Percentiles rank a stretch among this genome's conserved stretches.
Conservation (phyloP, 2,329 filamentous ascomycete genomes). For the Claviceps pazoutovae region DNA sequence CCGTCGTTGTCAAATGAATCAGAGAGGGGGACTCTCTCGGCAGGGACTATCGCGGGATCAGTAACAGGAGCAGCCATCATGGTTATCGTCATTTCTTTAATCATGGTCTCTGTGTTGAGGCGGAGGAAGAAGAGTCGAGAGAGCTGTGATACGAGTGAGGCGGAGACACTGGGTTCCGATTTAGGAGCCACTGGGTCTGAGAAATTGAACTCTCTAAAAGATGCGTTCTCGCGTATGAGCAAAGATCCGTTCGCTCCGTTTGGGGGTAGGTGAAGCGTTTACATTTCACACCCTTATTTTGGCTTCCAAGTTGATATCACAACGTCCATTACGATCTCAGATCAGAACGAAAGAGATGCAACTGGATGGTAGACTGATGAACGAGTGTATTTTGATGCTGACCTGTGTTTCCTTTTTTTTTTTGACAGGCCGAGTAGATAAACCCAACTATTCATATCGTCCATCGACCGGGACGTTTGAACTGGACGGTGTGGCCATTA, state of each 20-base stretch:
- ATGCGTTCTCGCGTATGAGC: constrained; percentile 7
- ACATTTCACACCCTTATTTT: not conserved
- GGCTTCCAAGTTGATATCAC: too few species aligned
- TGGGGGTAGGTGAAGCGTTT: constrained; percentile 22
- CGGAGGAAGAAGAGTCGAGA: constrained; percentile 5
- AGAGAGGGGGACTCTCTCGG: constrained; percentile 9
- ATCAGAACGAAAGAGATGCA: not conserved
- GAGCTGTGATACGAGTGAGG: constrained; percentile 2
- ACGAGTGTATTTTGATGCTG: not conserved
- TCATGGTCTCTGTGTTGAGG: constrained; percentile 11
- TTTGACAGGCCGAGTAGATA: constrained; percentile 20
- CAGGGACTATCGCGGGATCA: constrained; percentile 21
- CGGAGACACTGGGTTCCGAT: constrained; percentile 4
- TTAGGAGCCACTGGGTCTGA: not conserved
- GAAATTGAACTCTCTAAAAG: constrained; percentile 8
- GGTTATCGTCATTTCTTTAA: constrained; percentile 12
- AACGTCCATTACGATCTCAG: too few species aligned
- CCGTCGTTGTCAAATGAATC: not conserved
- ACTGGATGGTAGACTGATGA: not conserved
- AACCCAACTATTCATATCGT: constrained; percentile 13
- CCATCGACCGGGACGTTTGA: constrained; percentile 20
- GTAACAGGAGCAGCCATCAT: constrained; percentile 16
- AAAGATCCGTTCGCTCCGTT: constrained; percentile 29
- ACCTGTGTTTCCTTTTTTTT: not conserved
- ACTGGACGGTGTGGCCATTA: constrained; percentile 21